Percentiles rank a stretch among this genome's conserved stretches.
Conservation (phyloP, 306 rosid species). For the Prunus padus region DNA sequence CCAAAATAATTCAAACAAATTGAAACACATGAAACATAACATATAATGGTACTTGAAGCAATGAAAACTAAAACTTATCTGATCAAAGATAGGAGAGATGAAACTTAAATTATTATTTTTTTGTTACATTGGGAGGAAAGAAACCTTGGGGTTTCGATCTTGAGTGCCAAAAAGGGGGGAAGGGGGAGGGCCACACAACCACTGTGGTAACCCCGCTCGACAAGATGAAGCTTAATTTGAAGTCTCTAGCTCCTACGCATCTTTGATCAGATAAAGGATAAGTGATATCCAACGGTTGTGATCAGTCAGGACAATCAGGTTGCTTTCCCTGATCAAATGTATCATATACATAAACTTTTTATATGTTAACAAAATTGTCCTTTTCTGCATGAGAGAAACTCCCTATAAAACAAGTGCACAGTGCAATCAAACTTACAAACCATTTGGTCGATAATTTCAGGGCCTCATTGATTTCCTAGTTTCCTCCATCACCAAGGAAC, state of each 20-base stretch:
- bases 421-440: slow-evolving; percentile 38
- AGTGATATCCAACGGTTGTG: background rate
- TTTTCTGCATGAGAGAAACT: slow-evolving; percentile 36
- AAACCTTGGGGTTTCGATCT: no score
- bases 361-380: slow-evolving; percentile 35
- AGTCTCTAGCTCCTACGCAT: no score
- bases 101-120: fast-evolving
- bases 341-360: no score
- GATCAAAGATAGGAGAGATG: background rate
- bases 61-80: background rate
- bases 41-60: background rate
- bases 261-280: background rate
- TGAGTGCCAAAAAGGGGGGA: no score
- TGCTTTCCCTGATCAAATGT: background rate
- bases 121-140: no score
- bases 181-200: no score
- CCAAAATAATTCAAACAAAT: background rate
- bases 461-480: slow-evolving; percentile 26
- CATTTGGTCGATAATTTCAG: slow-evolving; percentile 45
- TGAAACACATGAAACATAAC: background rate
- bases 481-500: slow-evolving; percentile 36
- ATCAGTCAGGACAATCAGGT: background rate
- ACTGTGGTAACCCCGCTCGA: no score
- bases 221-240: no score
- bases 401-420: slow-evolving; percentile 45